Evolutionary conservation across 257 asterid genomes (phyloP).

Genomic region (Solanum sparsipilum): DNA sequence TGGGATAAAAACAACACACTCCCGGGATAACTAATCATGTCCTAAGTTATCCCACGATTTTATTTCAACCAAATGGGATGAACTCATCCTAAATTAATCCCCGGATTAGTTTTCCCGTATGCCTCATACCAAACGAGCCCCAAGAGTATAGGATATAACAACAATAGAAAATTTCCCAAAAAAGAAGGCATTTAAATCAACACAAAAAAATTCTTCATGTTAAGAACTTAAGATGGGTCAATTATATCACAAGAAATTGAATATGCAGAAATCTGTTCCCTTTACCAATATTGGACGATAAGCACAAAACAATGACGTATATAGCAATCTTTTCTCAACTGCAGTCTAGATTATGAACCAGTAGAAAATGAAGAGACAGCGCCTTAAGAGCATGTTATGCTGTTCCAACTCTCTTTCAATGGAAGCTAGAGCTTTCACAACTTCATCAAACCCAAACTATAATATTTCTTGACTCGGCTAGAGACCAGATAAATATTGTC

Average conservation of each 20-base stretch:
- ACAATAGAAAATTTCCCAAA: not conserved
- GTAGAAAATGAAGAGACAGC: not conserved
- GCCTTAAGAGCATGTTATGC: not conserved
- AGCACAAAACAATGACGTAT: not conserved
- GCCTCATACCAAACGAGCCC: not conserved
- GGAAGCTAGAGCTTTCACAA: not conserved
- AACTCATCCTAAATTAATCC: not conserved
- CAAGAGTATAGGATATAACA: not conserved
- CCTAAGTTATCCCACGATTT: not conserved
- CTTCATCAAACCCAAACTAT: not conserved
- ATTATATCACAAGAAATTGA: not conserved
- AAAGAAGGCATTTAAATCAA: not conserved
- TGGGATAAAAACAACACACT: not conserved
- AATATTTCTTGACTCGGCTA: not conserved
- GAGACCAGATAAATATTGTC: not conserved
- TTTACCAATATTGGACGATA: not conserved
- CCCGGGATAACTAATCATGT: not conserved
- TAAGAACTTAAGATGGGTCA: not conserved
- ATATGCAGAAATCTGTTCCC: not conserved
- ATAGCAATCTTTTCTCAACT: not conserved
- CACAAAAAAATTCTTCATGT: not conserved
- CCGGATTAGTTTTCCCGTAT: not conserved
- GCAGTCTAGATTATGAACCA: not conserved
- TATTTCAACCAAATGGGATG: not conserved
- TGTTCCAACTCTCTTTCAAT: not conserved